These are phyloP conservation scores for Paracorniculantispora psalliotae DNA, from an alignment of 2,329 filamentous ascomycete genomes.

Conservation along the genomic window DNA sequence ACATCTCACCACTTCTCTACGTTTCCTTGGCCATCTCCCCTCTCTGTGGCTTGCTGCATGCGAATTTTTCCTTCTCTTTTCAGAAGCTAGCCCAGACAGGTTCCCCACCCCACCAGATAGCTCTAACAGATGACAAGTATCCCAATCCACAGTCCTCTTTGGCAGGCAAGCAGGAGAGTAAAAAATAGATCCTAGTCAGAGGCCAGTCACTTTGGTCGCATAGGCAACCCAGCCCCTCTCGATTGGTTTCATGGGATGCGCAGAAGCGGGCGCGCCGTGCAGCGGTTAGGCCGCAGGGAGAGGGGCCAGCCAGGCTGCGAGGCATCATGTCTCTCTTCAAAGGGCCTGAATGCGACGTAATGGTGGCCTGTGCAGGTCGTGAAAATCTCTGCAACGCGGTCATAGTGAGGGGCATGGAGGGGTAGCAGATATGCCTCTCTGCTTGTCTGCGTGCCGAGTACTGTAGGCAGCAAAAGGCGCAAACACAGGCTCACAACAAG, in stretches of 20 bases:
- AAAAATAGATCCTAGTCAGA: neutral
- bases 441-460: too few species aligned
- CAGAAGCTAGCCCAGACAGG: neutral
- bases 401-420: conserved; percentile 12
- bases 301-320: too few species aligned
- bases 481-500: too few species aligned
- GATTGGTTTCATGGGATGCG: conserved; percentile 1
- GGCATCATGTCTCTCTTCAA: too few species aligned
- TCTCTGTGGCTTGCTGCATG: neutral
- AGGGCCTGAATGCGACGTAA: neutral
- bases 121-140: neutral
- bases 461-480: neutral
- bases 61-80: neutral
- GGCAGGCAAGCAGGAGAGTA: neutral
- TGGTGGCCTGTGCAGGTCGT: conserved; percentile 6
- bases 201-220: neutral
- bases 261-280: neutral
- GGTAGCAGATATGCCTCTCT: too few species aligned
- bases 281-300: neutral
- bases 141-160: neutral
- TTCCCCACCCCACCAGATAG: neutral
- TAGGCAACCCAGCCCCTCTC: conserved; percentile 5
- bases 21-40: neutral
- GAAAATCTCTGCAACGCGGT: neutral
- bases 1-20: neutral